Percentiles rank a stretch among this genome's conserved stretches.
phyloP scores from a whole-genome alignment of 2,329 filamentous ascomycete species.

The Colletotrichum liaoningense region DNA sequence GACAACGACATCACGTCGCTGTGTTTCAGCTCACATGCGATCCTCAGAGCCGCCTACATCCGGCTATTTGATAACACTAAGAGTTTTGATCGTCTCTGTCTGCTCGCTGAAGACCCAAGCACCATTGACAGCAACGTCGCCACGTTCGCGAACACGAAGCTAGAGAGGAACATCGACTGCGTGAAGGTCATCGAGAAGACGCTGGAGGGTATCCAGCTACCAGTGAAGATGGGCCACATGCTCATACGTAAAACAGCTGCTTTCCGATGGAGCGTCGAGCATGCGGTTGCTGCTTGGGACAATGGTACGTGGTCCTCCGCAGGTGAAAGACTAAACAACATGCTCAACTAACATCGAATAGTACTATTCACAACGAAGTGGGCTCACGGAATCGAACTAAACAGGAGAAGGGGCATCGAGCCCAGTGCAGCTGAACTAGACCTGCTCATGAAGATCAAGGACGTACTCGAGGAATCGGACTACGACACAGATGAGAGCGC shows the following conservation, averaged over 20 bases:
- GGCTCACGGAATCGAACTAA: background rate
- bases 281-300: background rate
- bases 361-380: background rate
- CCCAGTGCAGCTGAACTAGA: background rate
- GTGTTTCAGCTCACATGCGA: background rate
- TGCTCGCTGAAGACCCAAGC: background rate
- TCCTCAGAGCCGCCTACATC: background rate
- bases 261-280: constrained; percentile 13
- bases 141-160: background rate
- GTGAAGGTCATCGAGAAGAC: background rate
- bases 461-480: background rate
- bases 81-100: background rate
- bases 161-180: background rate
- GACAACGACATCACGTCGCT: background rate
- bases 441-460: background rate
- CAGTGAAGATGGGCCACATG: background rate
- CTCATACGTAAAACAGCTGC: constrained; percentile 3
- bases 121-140: background rate
- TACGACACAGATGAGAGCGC: background rate
- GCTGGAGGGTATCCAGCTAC: background rate
- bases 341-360: background rate
- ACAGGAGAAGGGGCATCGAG: background rate
- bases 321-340: background rate
- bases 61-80: background rate
- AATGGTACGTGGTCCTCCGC: background rate